A percentile compares a stretch with the other conserved stretches of the same genome.
These are phyloP conservation scores for Hypericum androsaemum DNA, from an alignment of 345 rosid genomes.

Conservation along the genomic window DNA sequence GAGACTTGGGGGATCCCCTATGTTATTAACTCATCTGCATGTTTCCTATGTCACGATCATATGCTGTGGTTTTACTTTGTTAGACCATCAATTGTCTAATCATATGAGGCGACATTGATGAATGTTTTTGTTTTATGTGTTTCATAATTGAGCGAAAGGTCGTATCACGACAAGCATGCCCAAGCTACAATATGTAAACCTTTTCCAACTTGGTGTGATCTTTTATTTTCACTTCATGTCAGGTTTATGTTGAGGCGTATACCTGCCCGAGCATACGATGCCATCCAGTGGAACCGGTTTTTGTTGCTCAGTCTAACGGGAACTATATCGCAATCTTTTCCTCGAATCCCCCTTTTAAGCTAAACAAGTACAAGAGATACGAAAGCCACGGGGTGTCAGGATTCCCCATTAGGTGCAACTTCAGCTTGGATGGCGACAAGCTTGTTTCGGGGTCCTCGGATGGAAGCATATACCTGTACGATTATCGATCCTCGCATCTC, in stretches of 20 bases:
- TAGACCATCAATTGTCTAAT: too few relatives aligned
- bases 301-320: constrained; percentile 77
- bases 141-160: too few relatives aligned
- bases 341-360: constrained; percentile 61
- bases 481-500: constrained; percentile 37
- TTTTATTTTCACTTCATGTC: constrained; percentile 1
- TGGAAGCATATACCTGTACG: constrained; percentile 50
- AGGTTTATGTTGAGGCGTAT: constrained; percentile 83
- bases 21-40: too few relatives aligned
- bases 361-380: constrained; percentile 62
- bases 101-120: too few relatives aligned
- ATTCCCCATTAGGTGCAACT: constrained; percentile 69
- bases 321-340: constrained; percentile 87
- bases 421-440: constrained; percentile 59
- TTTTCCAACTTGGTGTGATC: not conserved
- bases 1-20: too few relatives aligned
- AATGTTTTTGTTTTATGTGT: too few relatives aligned
- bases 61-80: too few relatives aligned
- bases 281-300: constrained; percentile 58
- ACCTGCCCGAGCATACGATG: constrained; percentile 61
- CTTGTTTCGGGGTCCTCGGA: constrained; percentile 74
- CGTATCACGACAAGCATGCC: too few relatives aligned
- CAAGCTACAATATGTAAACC: too few relatives aligned
- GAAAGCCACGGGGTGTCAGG: constrained; percentile 77
- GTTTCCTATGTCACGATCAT: too few relatives aligned